Evolutionary conservation across 2,329 filamentous ascomycete genomes (phyloP).

Genomic region (Arthrobotrys conoides): DNA sequence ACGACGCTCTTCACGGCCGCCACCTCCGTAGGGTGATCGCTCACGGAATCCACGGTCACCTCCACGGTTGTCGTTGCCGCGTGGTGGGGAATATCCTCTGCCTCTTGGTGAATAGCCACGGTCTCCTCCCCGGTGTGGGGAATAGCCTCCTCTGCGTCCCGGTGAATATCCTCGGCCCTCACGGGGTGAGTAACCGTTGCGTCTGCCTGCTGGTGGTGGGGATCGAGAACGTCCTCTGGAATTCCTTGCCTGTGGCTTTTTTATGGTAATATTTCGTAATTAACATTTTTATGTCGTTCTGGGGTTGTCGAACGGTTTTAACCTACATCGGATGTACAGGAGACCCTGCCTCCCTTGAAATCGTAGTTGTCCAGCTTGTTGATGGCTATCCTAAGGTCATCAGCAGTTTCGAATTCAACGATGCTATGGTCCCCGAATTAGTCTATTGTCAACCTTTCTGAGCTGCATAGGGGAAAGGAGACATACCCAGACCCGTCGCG

Average conservation of each 20-base stretch:
- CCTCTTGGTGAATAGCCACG: conserved; percentile 52
- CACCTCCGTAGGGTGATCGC: conserved; percentile 62
- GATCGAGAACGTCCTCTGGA: conserved; percentile 58
- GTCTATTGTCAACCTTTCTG: conserved; percentile 22
- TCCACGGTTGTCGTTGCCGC: conserved; percentile 62
- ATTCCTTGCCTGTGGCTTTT: conserved; percentile 43
- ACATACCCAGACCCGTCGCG: conserved; percentile 90
- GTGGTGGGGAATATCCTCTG: conserved; percentile 54
- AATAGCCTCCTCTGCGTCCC: conserved; percentile 52
- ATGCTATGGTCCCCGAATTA: conserved; percentile 74
- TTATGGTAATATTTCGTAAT: conserved; percentile 6
- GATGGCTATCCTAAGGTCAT: conserved; percentile 89
- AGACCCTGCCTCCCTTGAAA: conserved; percentile 90
- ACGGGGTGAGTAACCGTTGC: conserved; percentile 50
- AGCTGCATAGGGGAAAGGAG: conserved; percentile 47
- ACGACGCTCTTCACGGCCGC: conserved; percentile 60
- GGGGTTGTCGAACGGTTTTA: conserved; percentile 33
- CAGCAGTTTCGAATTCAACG: conserved; percentile 95
- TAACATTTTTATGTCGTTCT: conserved; percentile 26
- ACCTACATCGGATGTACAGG: conserved; percentile 88
- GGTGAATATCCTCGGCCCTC: conserved; percentile 57
- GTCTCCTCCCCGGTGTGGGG: conserved; percentile 41
- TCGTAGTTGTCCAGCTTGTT: conserved; percentile 94
- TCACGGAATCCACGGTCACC: conserved; percentile 62
- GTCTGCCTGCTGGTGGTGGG: conserved; percentile 46